Evolutionary conservation across 495 filamentous ascomycete genomes (phyloP), one percentile per base, ranked within the genome.

Genomic region (Margaritispora aquatica): DNA sequence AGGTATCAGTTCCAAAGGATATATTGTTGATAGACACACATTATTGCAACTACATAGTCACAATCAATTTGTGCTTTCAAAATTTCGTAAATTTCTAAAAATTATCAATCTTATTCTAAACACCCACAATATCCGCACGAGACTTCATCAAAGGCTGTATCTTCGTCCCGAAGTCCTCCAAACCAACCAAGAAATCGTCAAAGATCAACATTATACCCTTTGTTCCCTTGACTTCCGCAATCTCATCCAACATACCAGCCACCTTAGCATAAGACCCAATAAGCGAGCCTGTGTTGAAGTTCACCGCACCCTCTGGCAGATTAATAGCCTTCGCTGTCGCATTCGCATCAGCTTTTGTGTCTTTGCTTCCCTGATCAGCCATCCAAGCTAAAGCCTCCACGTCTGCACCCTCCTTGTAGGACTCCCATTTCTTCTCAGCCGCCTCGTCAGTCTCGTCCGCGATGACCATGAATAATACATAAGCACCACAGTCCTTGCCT

Each of bases 141-240:
- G 77, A 27, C 76, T 81, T 65, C 82, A 81, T 73, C 77, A 80
- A 51, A 26, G 67, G 69, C 36, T 71, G 69, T 34, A 71, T 65
- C 58, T 66, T 65, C 57, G 60, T 57, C n/a, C 67, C 69, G 34
- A 69, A 71, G 1, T 54, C 57, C 1, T 71, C 69, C 34, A 71
- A 34, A 1, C 68, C 69, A 50, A 62, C 26, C 24, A 68, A 34
- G 55, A 68, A 70, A 44, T 70, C 67, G 54, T 70, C 69, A 36
- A 71, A 71, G 8, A 54, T 58, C 24, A 71, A 62, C 69, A 71
- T 70, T 46, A 71, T 71, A 11, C 69, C 69, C 59, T 71, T 71
- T 41, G 62, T 68, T 8, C 69, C 69, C 15, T 59, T 60, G 4
- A 71, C 60, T 13, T 55, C 58, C 0, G 69, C 69, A 26, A 62